phyloP scores from a whole-genome alignment of 140 eudicot genomes.

The Bidens hawaiensis region DNA sequence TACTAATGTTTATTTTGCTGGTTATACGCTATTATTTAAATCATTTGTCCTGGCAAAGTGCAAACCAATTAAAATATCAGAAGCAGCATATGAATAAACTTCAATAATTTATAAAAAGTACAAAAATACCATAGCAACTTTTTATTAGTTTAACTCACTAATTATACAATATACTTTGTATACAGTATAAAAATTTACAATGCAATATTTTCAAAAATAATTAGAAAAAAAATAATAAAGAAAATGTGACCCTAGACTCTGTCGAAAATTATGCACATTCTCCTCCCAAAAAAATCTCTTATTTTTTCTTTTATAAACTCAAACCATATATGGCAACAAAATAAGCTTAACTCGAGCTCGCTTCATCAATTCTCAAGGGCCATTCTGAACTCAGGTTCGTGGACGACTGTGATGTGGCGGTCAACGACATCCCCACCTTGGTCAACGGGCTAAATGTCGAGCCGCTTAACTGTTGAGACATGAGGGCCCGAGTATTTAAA shows the following conservation, averaged over 20 bases:
- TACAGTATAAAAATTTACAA: not conserved
- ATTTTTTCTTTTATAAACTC: not conserved
- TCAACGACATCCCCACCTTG: slow-evolving; percentile 36
- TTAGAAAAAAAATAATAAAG: not conserved
- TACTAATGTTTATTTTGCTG: no score
- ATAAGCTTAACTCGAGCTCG: slow-evolving; percentile 18
- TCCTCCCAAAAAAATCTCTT: slow-evolving; percentile 4
- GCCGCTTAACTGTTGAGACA: slow-evolving; percentile 27
- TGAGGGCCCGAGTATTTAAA: slow-evolving; percentile 31
- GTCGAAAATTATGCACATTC: slow-evolving; percentile 22
- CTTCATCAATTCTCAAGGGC: slow-evolving; percentile 41
- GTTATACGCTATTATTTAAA: no score
- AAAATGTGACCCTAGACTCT: slow-evolving; percentile 15
- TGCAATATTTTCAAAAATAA: slow-evolving; percentile 3
- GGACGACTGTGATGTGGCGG: slow-evolving; percentile 47
- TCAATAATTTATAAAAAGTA: no score
- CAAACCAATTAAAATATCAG: no score
- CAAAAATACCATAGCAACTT: not conserved
- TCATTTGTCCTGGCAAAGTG: no score
- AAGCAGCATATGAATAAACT: no score
- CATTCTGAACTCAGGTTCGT: slow-evolving; percentile 50
- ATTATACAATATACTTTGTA: no score
- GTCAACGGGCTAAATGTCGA: slow-evolving; percentile 33
- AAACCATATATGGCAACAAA: not conserved
- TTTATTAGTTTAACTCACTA: not conserved